A percentile compares a stretch with the other conserved stretches of the same genome.
These are phyloP conservation scores for Tillandsia fasciculata DNA, from an alignment of 176 grass and related monocot species.

Conservation along the genomic window DNA sequence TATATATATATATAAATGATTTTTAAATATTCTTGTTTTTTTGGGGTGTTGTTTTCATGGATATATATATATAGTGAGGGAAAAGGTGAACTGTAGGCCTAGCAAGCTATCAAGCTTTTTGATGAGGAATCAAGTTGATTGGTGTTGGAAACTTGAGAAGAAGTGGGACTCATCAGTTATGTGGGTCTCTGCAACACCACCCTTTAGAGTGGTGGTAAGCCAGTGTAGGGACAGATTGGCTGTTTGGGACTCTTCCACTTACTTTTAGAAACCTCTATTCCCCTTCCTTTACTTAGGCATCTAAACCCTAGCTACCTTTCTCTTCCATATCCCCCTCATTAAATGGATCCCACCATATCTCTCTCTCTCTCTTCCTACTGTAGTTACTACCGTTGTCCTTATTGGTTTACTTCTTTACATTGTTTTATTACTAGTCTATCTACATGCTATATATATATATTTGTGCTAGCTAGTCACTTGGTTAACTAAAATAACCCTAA, in stretches of 20 bases:
- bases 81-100: not conserved
- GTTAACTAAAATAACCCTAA: no score
- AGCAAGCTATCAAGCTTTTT: not conserved
- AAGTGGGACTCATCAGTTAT: not conserved
- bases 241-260: constrained; percentile 1
- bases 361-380: not conserved
- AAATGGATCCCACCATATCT: constrained; percentile 12
- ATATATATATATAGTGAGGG: not conserved
- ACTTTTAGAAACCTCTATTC: constrained; percentile 17
- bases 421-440: not conserved
- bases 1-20: not conserved
- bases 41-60: not conserved
- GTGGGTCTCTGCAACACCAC: constrained; percentile 8
- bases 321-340: not conserved
- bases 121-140: not conserved
- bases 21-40: not conserved
- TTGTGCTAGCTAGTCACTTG: not conserved
- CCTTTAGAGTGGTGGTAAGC: not conserved
- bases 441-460: not conserved
- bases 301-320: constrained; percentile 2
- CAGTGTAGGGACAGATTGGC: not conserved
- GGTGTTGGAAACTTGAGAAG: not conserved
- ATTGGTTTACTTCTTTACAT: not conserved
- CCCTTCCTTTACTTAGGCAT: constrained; percentile 1
- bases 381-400: not conserved